A percentile compares a stretch with the other conserved stretches of the same genome.
These are phyloP conservation scores for Jackrogersella multiformis DNA, from an alignment of 495 filamentous ascomycete genomes.

Conservation along the genomic window DNA sequence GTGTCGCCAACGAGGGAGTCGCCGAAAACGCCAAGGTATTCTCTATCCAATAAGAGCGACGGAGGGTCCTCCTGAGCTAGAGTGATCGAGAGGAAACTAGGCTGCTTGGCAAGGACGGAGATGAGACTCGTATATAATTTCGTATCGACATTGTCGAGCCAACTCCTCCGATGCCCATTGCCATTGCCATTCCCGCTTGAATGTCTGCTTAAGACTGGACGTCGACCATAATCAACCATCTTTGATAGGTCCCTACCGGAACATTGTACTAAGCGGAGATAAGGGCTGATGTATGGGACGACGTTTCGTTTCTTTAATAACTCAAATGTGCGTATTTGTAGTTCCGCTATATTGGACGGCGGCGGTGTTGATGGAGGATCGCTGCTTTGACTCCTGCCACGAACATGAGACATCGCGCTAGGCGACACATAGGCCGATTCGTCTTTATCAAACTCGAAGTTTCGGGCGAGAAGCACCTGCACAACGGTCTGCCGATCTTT, in stretches of 20 bases:
- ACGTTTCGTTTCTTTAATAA: conserved; percentile 78
- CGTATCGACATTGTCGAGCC: conserved; percentile 64
- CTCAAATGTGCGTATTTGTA: conserved; percentile 84
- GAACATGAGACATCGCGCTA: conserved; percentile 56
- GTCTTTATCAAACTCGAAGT: conserved; percentile 80
- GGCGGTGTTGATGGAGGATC: conserved; percentile 76
- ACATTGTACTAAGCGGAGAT: conserved; percentile 82
- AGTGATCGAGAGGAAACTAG: conserved; percentile 85
- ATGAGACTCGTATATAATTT: conserved; percentile 73
- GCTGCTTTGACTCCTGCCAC: conserved; percentile 58
- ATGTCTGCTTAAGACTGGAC: conserved; percentile 33
- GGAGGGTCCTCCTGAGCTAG: conserved; percentile 86
- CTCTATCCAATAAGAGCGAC: conserved; percentile 81
- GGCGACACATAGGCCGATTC: conserved; percentile 77
- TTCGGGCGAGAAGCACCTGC: conserved; percentile 76
- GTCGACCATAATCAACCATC: conserved; percentile 45
- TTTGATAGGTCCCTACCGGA: conserved; percentile 64
- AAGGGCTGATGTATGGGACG: conserved; percentile 71
- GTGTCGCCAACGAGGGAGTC: conserved; percentile 81
- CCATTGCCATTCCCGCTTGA: conserved; percentile 45
- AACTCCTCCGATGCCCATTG: conserved; percentile 49
- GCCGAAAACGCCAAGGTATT: conserved; percentile 70
- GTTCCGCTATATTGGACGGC: conserved; percentile 76
- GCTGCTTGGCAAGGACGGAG: conserved; percentile 74
- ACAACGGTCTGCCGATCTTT: conserved; percentile 78